Base-by-base conservation (phyloP, 306 rosid genomes). In the Ammopiptanthus mongolicus region DNA sequence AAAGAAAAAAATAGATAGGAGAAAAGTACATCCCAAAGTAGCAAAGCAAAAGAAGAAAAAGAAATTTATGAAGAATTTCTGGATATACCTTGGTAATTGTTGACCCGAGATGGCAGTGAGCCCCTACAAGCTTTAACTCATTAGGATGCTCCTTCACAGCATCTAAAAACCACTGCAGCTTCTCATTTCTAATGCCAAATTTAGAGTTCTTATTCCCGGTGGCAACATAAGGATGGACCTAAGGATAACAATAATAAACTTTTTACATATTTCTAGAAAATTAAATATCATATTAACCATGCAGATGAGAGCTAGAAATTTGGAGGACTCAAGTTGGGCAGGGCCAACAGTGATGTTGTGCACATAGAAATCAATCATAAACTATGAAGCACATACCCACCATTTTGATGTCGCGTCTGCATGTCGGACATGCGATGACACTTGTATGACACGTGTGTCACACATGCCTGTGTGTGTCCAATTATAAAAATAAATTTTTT, bases 101-200 rank as follows among this genome's bases (percentile, higher is more conserved):
- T 76, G 98, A 95, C 46, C 97, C 97, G 59, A 91, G 98, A 88
- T 91, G 98, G 79, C 97, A 95, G 78, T 95, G 98, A 36, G 93
- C 97, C 21, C 98, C 98, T 11, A 90, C 98, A 68, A 95, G 98
- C 82, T 91, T 95, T 48, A 95, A 77, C 82, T 95, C 97, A 68
- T 82, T 76, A 15, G 96, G 87, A 69, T 95, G 88, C 41, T 81
- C 91, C 90, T 95, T 95, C 51, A 95, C 87, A 31, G 80, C 85
- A 85, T 91, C 98, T 62, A 95, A 78, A 89, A 95, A 95, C 97
- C 97, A 95, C 69, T 88, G 98, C 86, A 91, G 79, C 90, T 88
- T 95, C 82, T 95, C 98, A 84, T 95, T 90, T 87, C 97, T 91
- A 48, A 91, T 90, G 58, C 97, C 97, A 71, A 95, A 91, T 84